Base-by-base conservation (phyloP, 768 basidiomycete genomes). In the Boletus subparvulus region DNA sequence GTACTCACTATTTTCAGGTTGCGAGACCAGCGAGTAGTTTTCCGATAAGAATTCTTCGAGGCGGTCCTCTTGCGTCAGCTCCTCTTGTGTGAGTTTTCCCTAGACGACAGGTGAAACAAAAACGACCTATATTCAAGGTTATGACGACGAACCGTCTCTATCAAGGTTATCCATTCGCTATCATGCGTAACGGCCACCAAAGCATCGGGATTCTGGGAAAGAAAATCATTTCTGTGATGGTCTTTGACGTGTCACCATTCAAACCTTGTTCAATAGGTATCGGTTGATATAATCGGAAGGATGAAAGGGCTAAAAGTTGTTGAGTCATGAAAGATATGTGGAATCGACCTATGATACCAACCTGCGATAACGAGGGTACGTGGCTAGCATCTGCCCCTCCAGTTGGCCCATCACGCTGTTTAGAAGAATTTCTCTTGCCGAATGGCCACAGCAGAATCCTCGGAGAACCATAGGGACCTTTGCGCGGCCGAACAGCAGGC, bases 241-340 rank as follows among this genome's bases (percentile, higher is more conserved):
- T 19, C n/a, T 14, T 6, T 9, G 9, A 33, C 8, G 35, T 13
- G 19, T 6, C 24, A 30, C 14, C 8, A 16, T 33, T 7, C 42
- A 33, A 30, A 59, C 58, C 48, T 55, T 36, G 6, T 48, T 41
- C 43, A 61, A 35, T 42, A 54, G 14, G 17, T 41, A 58, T 12
- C 11, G 39, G 10, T 56, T 61, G 26, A 61, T 54, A 2, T 39
- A 2, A 26, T 61, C 56, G 5, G 48, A 54, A 13, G 61, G 54
- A 36, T 62, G 58, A n/a, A 50, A 42, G 3, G 60, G 56, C 60
- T 61, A 4, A n/a, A 26, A 1, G 17, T 30, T 19, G 16, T 0
- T 43, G 6, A 16, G n/a, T 39, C 19, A 13, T 26, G 3, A 3
- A 19, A 8, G 10, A 19, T 6, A 41, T 1, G 11, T 16, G 10